Evolutionary conservation across 331 rosid genomes (phyloP).

Genomic region (Ulmus americana): DNA sequence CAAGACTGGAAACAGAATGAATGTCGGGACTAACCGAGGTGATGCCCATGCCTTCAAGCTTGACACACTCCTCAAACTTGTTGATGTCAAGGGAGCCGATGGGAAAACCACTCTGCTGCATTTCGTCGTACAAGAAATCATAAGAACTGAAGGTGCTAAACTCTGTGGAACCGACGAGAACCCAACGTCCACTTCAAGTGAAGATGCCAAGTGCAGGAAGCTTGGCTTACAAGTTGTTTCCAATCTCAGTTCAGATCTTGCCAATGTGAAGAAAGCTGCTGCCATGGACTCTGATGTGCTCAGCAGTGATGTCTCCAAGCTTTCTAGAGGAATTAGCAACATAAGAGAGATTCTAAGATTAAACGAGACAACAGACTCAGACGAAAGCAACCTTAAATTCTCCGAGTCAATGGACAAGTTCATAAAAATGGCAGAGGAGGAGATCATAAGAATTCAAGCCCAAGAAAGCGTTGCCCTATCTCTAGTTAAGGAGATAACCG

Average conservation of each 20-base stretch:
- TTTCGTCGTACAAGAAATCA: constrained; percentile 94
- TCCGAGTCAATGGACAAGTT: constrained; percentile 67
- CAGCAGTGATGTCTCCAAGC: constrained; percentile 68
- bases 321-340: constrained; percentile 55
- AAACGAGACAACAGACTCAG: constrained; percentile 27
- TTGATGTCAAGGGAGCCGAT: constrained; percentile 80
- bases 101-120: constrained; percentile 92
- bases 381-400: constrained; percentile 42
- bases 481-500: constrained; percentile 92
- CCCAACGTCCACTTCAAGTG: constrained; percentile 35
- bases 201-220: constrained; percentile 70
- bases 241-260: constrained; percentile 67
- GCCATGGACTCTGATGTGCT: constrained; percentile 85
- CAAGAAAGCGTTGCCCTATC: constrained; percentile 84
- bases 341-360: constrained; percentile 45
- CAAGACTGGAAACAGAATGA: constrained; percentile 98
- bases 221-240: constrained; percentile 86
- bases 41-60: constrained; percentile 98
- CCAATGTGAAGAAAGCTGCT: constrained; percentile 85
- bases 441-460: constrained; percentile 66
- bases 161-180: constrained; percentile 36
- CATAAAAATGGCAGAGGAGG: constrained; percentile 72
- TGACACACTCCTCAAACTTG: constrained; percentile 92
- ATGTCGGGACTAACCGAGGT: constrained; percentile 94
- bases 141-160: constrained; percentile 79